phyloP scores from a whole-genome alignment of 2,329 filamentous ascomycete species.

The Diaporthe aspalathi region DNA sequence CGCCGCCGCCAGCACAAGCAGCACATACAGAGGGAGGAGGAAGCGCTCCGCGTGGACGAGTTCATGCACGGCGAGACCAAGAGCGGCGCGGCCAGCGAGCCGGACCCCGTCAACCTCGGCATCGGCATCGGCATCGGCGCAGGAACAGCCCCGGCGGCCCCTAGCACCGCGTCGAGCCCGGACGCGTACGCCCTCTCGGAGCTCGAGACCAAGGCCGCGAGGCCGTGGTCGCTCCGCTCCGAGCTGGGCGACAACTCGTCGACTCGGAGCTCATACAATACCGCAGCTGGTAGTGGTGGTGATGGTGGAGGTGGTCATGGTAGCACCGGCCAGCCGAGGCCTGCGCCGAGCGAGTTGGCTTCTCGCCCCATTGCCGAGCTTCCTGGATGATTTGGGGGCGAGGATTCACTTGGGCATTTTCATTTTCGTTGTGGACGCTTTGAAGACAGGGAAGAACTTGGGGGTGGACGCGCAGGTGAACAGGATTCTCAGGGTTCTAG shows the following conservation, averaged over 20 bases:
- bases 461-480: not conserved
- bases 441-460: not conserved
- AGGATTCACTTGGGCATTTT: not conserved
- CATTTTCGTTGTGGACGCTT: not conserved
- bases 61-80: not conserved
- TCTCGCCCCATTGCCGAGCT: conserved; percentile 28
- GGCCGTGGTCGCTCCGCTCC: conserved; percentile 42
- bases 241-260: conserved; percentile 38
- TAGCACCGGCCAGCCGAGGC: not conserved
- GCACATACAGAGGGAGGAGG: not conserved
- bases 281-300: not conserved
- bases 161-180: conserved; percentile 19
- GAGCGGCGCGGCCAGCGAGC: conserved; percentile 1
- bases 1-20: conserved; percentile 36
- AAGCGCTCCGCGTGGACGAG: not conserved
- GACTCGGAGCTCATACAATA: conserved; percentile 8
- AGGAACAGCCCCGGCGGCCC: not conserved
- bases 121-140: no score
- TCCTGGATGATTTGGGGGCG: conserved; percentile 21
- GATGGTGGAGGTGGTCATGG: not conserved
- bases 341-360: conserved; percentile 30
- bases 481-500: no score
- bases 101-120: conserved; percentile 25
- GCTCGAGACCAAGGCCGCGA: conserved; percentile 40
- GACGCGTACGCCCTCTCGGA: conserved; percentile 37